Evolutionary conservation across 768 basidiomycete species (phyloP), one percentile per base, ranked within the genome.

Genomic region (Collybia mongolica): DNA sequence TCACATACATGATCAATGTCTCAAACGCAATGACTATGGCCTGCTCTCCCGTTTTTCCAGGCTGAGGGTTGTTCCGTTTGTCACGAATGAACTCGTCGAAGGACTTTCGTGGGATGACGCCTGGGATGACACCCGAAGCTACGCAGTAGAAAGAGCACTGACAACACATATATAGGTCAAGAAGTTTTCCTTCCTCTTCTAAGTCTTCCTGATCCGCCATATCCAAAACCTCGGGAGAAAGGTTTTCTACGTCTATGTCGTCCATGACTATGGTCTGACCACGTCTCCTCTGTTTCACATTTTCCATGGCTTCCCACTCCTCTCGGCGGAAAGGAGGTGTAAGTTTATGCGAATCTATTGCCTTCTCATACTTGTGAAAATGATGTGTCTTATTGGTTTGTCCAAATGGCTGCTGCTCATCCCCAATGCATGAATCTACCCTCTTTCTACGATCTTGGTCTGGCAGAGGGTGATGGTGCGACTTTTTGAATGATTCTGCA

Each of bases 151-250:
- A 67, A 19, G 83, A 84, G 65, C 91, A 93, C 60, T 91, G 90
- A 60, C 91, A 93, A 64, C 91, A 93, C 39, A 91, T 72, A 60
- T 88, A 93, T 23, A 92, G 73, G 64, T 93, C 89, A 37, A 93
- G 69, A 23, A 88, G 64, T 51, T 75, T 80, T 19, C 80, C 83
- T 56, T 77, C 74, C 20, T 75, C 77, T n/a, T 62, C 53, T 14
- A 72, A 67, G n/a, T 68, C 67, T 51, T 60, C 66, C 42, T 63
- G 70, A 15, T 68, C 69, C 46, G 64, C 50, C 18, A 54, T 38
- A n/a, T 69, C 69, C 6, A 61, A 54, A 2, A 68, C 68, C 20
- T 67, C 62, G 1, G 66, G 54, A 51, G 65, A 66, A 35, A 80
- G 63, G 22, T 70, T 63, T 8, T 75, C 73, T 44, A 79, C 62